Evolutionary conservation across 176 grass and related monocot species (phyloP).

Genomic region (Rhipidocladum racemiflorum): DNA sequence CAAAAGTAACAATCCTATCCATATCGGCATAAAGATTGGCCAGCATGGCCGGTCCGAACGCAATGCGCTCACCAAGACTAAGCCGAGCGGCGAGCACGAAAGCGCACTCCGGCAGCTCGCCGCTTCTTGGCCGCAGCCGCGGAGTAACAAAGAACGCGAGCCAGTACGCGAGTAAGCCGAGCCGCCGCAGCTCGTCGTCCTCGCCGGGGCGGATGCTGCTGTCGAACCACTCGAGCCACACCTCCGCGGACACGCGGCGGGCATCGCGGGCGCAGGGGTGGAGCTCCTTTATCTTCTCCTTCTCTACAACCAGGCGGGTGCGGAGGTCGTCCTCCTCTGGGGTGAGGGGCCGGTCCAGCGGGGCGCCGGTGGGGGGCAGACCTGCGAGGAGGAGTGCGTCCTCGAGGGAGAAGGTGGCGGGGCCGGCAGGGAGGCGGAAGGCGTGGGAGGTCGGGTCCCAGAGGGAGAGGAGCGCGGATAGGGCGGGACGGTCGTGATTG

Average conservation of each 20-base stretch:
- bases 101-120: conserved; percentile 30
- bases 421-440: conserved; percentile 43
- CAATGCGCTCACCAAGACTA: conserved; percentile 48
- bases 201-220: conserved; percentile 30
- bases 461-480: conserved; percentile 34
- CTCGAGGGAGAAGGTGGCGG: conserved; percentile 54
- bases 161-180: conserved; percentile 67
- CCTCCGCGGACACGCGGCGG: conserved; percentile 37
- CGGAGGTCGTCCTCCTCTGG: conserved; percentile 41
- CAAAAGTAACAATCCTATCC: conserved; percentile 13
- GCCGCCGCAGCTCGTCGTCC: conserved; percentile 45
- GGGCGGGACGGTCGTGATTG: conserved; percentile 29
- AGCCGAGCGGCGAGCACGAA: conserved; percentile 51
- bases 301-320: conserved; percentile 43
- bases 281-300: conserved; percentile 62
- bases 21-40: conserved; percentile 57
- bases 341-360: conserved; percentile 32
- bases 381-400: conserved; percentile 50
- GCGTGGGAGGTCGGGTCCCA: conserved; percentile 36
- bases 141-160: conserved; percentile 44
- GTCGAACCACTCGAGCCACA: conserved; percentile 64
- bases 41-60: conserved; percentile 38
- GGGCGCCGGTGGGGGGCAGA: conserved; percentile 40
- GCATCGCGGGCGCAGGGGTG: conserved; percentile 39
- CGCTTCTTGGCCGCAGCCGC: background rate